phyloP scores from a whole-genome alignment of 2,329 filamentous ascomycete species.

The Aspergillus carbonarius region DNA sequence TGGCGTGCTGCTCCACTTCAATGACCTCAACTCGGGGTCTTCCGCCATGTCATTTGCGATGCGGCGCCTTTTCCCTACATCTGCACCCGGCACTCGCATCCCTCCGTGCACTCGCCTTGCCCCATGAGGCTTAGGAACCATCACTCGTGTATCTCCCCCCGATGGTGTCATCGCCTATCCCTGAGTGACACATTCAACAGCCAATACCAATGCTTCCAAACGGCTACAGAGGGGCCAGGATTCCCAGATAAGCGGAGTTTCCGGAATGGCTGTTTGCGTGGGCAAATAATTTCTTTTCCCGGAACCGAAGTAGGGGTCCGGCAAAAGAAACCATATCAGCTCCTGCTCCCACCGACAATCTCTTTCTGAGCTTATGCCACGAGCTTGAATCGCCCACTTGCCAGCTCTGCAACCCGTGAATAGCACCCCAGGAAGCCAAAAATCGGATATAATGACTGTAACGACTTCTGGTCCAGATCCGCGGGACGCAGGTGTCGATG shows the following conservation, averaged over 20 bases:
- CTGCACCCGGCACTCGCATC: neutral
- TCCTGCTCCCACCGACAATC: neutral
- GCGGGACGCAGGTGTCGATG: neutral
- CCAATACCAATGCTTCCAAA: neutral
- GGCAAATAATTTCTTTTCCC: neutral
- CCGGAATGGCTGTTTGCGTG: neutral
- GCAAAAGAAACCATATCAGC: neutral
- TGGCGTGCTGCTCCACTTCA: neutral
- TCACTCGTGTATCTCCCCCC: neutral
- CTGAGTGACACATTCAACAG: neutral
- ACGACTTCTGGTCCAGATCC: neutral
- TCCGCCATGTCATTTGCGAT: constrained; percentile 1
- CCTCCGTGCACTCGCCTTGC: neutral
- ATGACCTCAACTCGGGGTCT: neutral
- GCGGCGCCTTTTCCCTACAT: neutral
- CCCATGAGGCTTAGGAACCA: neutral
- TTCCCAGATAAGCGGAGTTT: neutral
- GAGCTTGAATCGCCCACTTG: neutral
- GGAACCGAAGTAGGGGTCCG: neutral
- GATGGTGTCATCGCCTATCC: constrained; percentile 6
- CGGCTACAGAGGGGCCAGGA: neutral
- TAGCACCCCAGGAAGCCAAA: neutral
- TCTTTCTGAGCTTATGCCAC: neutral
- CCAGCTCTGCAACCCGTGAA: neutral
- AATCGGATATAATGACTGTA: neutral